Percentiles rank a stretch among this genome's conserved stretches.
Evolutionary conservation across 1,284 basidiomycete genomes (phyloP).

Genomic region (Mycosarcoma maydis): DNA sequence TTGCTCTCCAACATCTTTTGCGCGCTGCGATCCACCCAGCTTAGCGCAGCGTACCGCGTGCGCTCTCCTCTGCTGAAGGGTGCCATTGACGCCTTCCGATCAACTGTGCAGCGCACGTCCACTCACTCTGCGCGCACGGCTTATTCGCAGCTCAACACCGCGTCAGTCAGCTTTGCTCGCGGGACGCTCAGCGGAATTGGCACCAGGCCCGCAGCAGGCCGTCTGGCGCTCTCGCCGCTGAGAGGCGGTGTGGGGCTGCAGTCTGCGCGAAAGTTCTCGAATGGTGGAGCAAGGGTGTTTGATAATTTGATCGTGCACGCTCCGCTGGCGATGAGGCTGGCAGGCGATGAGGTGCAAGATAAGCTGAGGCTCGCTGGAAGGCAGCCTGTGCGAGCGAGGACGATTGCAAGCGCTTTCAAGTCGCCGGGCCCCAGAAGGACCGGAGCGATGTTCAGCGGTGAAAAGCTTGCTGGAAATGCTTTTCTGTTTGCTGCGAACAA

Average conservation of each 20-base stretch:
- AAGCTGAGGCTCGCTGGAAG: conserved; percentile 6
- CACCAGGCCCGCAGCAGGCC: conserved; percentile 12
- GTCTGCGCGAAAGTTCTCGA: conserved; percentile 29
- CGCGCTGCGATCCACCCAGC: not conserved
- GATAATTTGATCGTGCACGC: conserved; percentile 46
- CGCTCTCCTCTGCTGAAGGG: conserved; percentile 20
- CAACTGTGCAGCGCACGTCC: conserved; percentile 1
- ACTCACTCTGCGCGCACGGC: not conserved
- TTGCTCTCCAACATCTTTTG: not conserved
- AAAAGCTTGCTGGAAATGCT: conserved; percentile 11
- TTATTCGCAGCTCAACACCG: conserved; percentile 7
- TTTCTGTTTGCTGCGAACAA: conserved; percentile 1
- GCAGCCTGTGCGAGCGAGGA: no score
- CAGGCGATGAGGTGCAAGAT: conserved; percentile 27
- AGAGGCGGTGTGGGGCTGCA: conserved; percentile 32
- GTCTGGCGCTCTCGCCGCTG: conserved; percentile 18
- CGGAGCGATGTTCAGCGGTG: conserved; percentile 4
- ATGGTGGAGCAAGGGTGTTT: conserved; percentile 32
- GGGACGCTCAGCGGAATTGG: conserved; percentile 22
- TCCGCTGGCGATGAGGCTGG: conserved; percentile 40
- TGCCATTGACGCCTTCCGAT: conserved; percentile 8
- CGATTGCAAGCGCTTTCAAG: not conserved
- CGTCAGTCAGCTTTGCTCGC: conserved; percentile 15
- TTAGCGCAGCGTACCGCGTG: not conserved
- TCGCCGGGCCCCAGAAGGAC: conserved; percentile 7